Evolutionary conservation across 2,329 filamentous ascomycete species (phyloP), one percentile per base, ranked within the genome.

Genomic region (Penicillium sp.): DNA sequence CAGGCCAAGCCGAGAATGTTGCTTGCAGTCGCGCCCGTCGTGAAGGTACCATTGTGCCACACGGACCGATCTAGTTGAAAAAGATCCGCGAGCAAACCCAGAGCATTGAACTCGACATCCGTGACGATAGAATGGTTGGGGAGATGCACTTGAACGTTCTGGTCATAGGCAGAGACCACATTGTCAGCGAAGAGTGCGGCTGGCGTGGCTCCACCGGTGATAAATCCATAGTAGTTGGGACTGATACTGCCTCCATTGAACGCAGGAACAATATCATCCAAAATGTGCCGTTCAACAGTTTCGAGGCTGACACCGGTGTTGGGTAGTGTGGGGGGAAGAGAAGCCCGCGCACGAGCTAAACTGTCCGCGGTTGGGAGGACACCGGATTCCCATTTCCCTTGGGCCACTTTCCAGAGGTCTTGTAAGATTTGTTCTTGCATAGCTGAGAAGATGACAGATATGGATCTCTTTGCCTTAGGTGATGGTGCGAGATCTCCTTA

Each of bases 71-170:
- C 81, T 0, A 96, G 78, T 1, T 80, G 75, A 20, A 96, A 77
- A 2, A 96, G 75, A 41, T 88, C 83, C 50, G 86, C 79, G 4
- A 96, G 76, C 79, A 96, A 86, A 17, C 80, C 76, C 54, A 96
- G 76, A 0, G 93, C 87, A 14, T 83, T 81, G 63, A 89, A 86
- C 74, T 97, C 93, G 10, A 97, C 83, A 25, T 87, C 84, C 0
- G 92, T 96, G 20, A 87, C 84, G 34, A 93, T 83, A 0, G 87
- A 90, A 73, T 96, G 90, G 20, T 81, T 79, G 0, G 91, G 88
- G 1, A 96, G 80, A 73, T 97, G 92, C 0, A 96, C 90, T 59
- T 88, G 84, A 4, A 92, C 88, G 74, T 93, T 96, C 73, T 96
- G 91, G 72, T 97, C 93, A 61, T 89, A 84, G 8, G 86, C 84